phyloP scores from a whole-genome alignment of 2,329 filamentous ascomycete species.

The Trichoderma guizhouense region DNA sequence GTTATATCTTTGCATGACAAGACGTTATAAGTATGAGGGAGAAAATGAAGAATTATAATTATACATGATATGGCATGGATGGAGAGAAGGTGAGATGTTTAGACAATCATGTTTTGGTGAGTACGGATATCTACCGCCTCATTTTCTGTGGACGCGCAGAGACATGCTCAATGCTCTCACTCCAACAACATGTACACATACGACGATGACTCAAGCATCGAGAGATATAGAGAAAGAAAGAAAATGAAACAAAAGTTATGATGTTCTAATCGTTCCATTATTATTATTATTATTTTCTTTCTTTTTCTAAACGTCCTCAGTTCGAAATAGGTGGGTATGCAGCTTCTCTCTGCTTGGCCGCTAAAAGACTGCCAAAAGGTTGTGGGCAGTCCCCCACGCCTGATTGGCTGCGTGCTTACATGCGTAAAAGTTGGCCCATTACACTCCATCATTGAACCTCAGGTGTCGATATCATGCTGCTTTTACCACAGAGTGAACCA shows the following conservation, averaged over 20 bases:
- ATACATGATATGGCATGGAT: accelerated
- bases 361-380: background rate
- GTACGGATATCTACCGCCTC: background rate
- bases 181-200: background rate
- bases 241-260: background rate
- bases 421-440: constrained; percentile 2
- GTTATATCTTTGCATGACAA: background rate
- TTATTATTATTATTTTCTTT: background rate
- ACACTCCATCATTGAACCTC: background rate
- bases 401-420: background rate
- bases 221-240: background rate
- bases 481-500: background rate
- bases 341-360: background rate
- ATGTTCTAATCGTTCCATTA: background rate
- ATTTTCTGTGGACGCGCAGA: background rate
- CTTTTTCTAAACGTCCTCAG: background rate
- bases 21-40: accelerated
- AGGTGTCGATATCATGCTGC: background rate
- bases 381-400: background rate
- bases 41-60: background rate
- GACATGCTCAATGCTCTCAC: background rate
- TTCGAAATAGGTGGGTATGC: background rate
- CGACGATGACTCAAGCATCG: background rate
- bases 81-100: background rate
- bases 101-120: background rate